Base-by-base conservation (phyloP, 2,329 filamentous ascomycete species). In the Colletotrichum sp. region DNA sequence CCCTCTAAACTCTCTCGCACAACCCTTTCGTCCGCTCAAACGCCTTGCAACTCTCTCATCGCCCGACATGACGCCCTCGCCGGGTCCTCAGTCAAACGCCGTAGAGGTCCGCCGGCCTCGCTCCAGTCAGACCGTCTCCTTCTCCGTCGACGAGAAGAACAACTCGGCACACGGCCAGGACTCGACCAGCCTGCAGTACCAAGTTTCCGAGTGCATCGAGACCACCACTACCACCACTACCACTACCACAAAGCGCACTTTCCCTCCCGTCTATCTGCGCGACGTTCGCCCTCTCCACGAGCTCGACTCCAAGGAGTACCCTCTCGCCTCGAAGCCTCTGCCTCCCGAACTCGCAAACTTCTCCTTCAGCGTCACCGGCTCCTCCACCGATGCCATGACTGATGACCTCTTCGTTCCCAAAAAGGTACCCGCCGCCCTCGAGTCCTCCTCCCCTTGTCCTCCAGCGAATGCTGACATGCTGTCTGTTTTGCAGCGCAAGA, bases 281-380 rank as follows among this genome's bases (percentile, higher is more conserved):
- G 91, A 94, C 75, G 94, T 95, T 28, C 91, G 91, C 69, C 91
- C 92, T 67, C 89, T 96, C 38, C 88, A 91, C 75, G 90, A 93
- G 70, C 91, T 98, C 73, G 96, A 98, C 84, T 89, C 94, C 16
- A 98, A 97, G 83, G 92, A 97, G 80, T 99, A 98, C 83, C 97
- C 97, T 52, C 88, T 99, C 34, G 96, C 96, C 48, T 90, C 91
- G 77, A 93, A 94, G 66, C 94, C 95, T 2, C 98, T 96, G 2
- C 97, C 97, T 3, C 91, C 92, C 18, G 93, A 94, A 67, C 87
- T 99, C 76, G 92, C 92, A 77, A 93, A 92, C 72, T 94, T 98
- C 82, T 93, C 91, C 55, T 96, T 98, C 79, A 92, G 93, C 38
- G 78, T 90, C 67, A 87, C 94, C 43, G 91, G 91, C 64, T 91